These are phyloP conservation scores for Colletotrichum musicola DNA, from an alignment of 2,329 filamentous ascomycete genomes.

Conservation along the genomic window DNA sequence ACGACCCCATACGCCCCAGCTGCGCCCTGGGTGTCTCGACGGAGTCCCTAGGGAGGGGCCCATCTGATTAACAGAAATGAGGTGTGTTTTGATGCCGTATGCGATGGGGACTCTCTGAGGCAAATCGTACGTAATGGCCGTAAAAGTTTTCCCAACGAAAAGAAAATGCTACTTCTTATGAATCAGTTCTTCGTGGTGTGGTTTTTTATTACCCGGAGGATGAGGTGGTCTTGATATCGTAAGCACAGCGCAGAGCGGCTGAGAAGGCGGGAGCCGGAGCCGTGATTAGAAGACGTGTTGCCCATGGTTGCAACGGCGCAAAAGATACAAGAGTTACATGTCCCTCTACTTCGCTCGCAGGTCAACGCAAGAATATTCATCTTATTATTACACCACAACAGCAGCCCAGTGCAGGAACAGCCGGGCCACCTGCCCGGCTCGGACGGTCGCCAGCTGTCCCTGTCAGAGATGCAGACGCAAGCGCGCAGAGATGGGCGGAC, in stretches of 20 bases:
- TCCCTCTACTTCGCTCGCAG: background rate
- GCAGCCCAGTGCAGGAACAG: constrained; percentile 35
- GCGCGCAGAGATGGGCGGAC: constrained; percentile 22
- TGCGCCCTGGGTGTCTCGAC: constrained; percentile 23
- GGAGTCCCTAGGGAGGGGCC: constrained; percentile 1
- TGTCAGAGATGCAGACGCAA: constrained; percentile 31
- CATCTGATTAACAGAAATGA: constrained; percentile 14
- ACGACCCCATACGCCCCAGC: constrained; percentile 24
- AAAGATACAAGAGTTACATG: background rate
- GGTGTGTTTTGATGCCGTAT: constrained; percentile 13
- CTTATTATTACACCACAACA: background rate
- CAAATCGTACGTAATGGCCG: constrained; percentile 20
- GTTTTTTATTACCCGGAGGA: background rate
- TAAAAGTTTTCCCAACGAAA: background rate
- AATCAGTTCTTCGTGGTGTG: background rate
- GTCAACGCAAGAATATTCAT: constrained; percentile 7
- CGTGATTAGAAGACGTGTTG: background rate
- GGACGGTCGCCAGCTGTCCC: constrained; percentile 1
- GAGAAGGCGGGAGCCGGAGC: background rate
- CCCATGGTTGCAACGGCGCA: background rate
- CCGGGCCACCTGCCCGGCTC: constrained; percentile 10
- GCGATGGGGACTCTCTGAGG: constrained; percentile 8
- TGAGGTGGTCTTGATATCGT: constrained; percentile 16
- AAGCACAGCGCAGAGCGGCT: constrained; percentile 22
- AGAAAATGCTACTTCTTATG: background rate